phyloP scores from a whole-genome alignment of 306 rosid species.

The Inga oerstediana region DNA sequence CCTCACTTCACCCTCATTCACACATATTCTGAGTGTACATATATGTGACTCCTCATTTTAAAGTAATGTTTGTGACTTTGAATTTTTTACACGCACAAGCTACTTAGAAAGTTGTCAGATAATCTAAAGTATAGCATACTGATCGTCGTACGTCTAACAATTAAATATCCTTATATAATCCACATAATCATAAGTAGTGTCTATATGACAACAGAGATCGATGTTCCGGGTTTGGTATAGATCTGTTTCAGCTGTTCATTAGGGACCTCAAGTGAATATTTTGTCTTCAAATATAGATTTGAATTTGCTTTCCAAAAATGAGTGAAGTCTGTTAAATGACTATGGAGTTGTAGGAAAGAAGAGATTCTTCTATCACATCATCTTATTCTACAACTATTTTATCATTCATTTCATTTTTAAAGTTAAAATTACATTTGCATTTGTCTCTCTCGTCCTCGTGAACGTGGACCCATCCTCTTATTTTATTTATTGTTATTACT shows the following conservation, averaged over 20 bases:
- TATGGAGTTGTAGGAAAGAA: background rate
- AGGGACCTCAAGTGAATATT: background rate
- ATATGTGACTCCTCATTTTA: background rate
- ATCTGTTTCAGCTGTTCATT: background rate
- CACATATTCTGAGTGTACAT: background rate
- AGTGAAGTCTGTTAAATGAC: background rate
- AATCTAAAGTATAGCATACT: background rate
- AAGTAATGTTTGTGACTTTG: background rate
- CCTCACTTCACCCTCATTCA: background rate
- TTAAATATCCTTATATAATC: background rate
- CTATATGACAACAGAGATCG: background rate
- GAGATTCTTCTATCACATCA: background rate
- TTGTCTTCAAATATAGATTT: background rate
- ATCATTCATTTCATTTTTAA: background rate
- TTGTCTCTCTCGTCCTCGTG: conserved; percentile 25
- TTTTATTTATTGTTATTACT: background rate
- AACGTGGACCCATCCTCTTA: conserved; percentile 39
- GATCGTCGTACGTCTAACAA: too few relatives aligned
- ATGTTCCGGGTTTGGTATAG: background rate
- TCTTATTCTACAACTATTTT: background rate
- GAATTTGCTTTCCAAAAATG: background rate
- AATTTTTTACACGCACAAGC: background rate
- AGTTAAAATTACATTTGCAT: background rate
- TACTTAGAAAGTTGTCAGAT: background rate
- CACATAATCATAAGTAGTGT: background rate